Percentiles rank a stretch among this genome's conserved stretches.
Conservation (phyloP, 1,139 yeast genomes). For the Geotrichum reessii region DNA sequence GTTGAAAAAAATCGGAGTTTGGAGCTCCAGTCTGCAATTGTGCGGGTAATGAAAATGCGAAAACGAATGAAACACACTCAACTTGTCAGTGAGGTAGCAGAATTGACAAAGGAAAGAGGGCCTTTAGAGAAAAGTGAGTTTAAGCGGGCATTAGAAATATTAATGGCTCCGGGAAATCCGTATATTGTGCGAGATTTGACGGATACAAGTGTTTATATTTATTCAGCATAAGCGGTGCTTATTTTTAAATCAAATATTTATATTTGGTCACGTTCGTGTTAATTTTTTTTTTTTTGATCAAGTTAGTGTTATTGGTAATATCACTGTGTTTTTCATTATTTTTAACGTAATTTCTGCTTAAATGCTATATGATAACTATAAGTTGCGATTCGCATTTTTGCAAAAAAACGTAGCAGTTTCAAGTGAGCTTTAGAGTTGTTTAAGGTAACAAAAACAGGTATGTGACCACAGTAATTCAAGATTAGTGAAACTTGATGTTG, state of each 20-base stretch:
- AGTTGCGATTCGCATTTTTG: no score
- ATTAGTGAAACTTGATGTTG: no score
- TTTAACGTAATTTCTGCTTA: no score
- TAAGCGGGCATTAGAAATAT: constrained; percentile 6
- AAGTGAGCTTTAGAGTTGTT: no score
- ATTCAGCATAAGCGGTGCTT: background rate
- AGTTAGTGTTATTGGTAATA: no score
- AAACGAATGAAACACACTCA: constrained; percentile 34
- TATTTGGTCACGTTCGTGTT: no score
- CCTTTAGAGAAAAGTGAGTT: constrained; percentile 9
- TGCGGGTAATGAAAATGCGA: constrained; percentile 35
- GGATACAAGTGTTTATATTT: constrained; percentile 6
- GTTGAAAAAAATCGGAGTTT: constrained; percentile 28
- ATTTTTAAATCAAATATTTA: background rate
- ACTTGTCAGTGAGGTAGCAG: constrained; percentile 33
- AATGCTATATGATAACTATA: no score
- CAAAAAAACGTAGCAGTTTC: no score
- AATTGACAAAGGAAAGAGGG: constrained; percentile 30
- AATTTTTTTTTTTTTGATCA: no score
- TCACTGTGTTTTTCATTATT: no score
- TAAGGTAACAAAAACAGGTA: no score
- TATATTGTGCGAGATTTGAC: constrained; percentile 5
- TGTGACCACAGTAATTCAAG: no score
- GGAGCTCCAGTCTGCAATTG: constrained; percentile 37
- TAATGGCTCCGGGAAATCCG: constrained; percentile 14